Base-by-base conservation (phyloP, 768 basidiomycete genomes). In the Pulveroboletus sp. region DNA sequence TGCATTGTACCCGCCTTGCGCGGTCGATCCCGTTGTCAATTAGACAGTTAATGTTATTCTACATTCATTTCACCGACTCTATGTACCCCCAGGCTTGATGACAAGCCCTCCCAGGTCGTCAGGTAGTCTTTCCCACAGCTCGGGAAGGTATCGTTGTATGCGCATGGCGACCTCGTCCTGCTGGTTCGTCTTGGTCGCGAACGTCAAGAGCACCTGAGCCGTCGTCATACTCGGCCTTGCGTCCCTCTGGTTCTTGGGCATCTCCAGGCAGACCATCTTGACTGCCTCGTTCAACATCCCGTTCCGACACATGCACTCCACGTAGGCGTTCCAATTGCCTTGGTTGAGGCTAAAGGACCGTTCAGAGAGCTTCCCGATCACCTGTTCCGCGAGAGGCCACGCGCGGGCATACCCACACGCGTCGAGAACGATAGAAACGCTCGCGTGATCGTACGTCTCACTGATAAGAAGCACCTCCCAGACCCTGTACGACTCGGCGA, bases 261-360 rank as follows among this genome's bases (percentile, higher is more conserved):
- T 90, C 54, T 84, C 79, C 49, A 77, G 44, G 50, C 85, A 83
- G 17, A 85, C 74, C 16, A 80, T 71, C 60, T 77, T 76, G 36
- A 82, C 63, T 1, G 90, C 93, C 20, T 88, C 85, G 19, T 82
- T 77, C 27, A 90, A 57, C 58, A 74, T 72, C 9, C 81, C 78
- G 40, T 81, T 63, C 20, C 92, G 78, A 59, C 89, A 90, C n/a
- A 95, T 76, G 61, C 86, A 90, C 67, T 96, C 93, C 17, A 96
- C 64, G 74, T 83, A 90, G 0, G 82, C 76, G 50, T 88, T 82
- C 89, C 91, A 93, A 60, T 88, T 86, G 44, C 80, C 78, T 52
- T 73, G 58, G 61, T 85, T 83, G 46, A 87, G 71, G 31, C 53
- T 60, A 62, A 77, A 88, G 20, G 71, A 74, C 39, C 72, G 72